These are phyloP conservation scores for Drechslerella coelobrocha DNA, from an alignment of 2,329 filamentous ascomycete genomes.

Conservation along the genomic window DNA sequence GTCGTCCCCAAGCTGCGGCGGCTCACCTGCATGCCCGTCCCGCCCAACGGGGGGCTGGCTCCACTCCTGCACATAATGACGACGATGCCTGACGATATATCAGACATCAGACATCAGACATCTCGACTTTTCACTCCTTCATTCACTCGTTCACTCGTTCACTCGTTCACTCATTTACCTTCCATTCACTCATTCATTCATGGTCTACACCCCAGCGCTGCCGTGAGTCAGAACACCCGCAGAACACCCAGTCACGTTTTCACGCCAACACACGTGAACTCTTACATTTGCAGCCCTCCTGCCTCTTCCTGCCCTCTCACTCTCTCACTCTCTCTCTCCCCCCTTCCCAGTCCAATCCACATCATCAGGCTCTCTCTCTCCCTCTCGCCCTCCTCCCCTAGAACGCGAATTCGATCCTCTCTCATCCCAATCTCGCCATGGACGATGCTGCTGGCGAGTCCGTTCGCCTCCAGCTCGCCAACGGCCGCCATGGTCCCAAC, in stretches of 20 bases:
- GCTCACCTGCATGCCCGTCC: too few species aligned
- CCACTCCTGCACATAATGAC: too few species aligned
- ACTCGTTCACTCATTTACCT: not conserved
- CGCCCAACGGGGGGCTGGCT: too few species aligned
- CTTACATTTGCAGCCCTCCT: not conserved
- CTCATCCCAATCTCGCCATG: constrained; percentile 7
- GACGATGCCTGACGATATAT: too few species aligned
- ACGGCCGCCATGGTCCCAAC: constrained; percentile 25
- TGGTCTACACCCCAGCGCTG: too few species aligned
- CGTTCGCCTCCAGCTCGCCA: constrained; percentile 21
- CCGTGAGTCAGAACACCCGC: not conserved
- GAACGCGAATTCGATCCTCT: not conserved
- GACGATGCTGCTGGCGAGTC: constrained; percentile 19
- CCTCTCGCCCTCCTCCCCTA: not conserved
- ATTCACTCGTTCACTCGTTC: too few species aligned
- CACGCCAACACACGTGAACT: not conserved
- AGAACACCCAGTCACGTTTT: constrained; percentile 1
- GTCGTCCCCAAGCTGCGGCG: too few species aligned
- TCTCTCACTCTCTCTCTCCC: not conserved
- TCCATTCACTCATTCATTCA: not conserved
- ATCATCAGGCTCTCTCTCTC: not conserved
- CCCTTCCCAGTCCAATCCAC: not conserved
- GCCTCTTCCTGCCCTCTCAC: not conserved
- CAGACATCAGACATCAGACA: too few species aligned
- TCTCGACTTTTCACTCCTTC: too few species aligned